Evolutionary conservation across 805 yeast genomes (phyloP), one percentile per base, ranked within the genome.

Genomic region (Teunomyces tritomae): DNA sequence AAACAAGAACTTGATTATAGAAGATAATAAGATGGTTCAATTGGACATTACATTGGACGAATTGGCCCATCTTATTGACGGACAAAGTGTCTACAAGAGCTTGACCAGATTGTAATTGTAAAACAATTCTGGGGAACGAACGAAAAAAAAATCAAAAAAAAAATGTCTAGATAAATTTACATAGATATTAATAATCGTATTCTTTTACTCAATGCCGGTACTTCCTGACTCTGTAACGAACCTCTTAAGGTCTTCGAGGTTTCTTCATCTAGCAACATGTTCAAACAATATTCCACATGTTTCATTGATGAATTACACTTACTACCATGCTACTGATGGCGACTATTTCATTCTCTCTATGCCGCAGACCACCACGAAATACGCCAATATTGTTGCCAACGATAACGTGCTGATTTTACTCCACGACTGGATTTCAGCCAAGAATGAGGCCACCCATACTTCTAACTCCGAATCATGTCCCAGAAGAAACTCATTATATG

Each of bases 271-370:
- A 41, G 97, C 92, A 2, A 92, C 98, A 1, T 80, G 89, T 49
- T 71, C 74, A 44, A 77, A 87, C 39, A 76, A 85, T 56, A 65
- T 81, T 39, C 98, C 98, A 5, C 94, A 91, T 51, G 96, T 90
- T 3, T 80, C 94, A 14, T 74, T 92, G 53, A 92, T 92, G 98
- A 92, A 89, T 67, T 92, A 88, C 66, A 83, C 91, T 3, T 88
- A 83, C 62, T 73, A 70, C 47, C 66, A 67, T 40, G 67, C 64
- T 20, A 67, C 64, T 9, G 73, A 73, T 34, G 63, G 59, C 17
- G 76, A 81, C 28, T 77, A 74, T 54, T 79, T 90, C 43, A 79
- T 92, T 13, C 72, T 91, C 48, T 82, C 96, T 2, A 83, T 96
- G 1, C 83, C 84, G 1, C 79, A 77, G 49, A 68, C 77, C 46